phyloP scores from a whole-genome alignment of 2,329 filamentous ascomycete species.

The Chaetothyriales sp. region DNA sequence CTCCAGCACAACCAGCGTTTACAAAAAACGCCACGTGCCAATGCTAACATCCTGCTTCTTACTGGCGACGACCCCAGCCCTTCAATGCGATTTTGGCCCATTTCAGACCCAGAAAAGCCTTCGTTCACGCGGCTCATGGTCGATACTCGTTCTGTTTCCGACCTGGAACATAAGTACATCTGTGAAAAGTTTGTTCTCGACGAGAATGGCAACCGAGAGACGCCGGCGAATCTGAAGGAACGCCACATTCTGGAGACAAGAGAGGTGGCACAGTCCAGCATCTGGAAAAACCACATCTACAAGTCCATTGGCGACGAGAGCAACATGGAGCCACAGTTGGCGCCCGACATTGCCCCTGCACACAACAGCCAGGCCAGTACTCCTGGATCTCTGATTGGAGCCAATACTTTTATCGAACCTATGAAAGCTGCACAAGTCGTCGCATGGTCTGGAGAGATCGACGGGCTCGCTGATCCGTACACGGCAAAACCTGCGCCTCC shows the following conservation, averaged over 20 bases:
- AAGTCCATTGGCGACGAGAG: constrained; percentile 21
- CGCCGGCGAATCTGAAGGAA: not conserved
- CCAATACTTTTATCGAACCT: not conserved
- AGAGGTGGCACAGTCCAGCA: constrained; percentile 17
- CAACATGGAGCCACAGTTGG: constrained; percentile 9
- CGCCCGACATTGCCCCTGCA: not conserved
- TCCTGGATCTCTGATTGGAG: not conserved
- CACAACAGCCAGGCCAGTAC: not conserved
- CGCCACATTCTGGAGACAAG: not conserved
- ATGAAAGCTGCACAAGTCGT: constrained; percentile 4
- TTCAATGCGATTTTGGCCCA: not conserved
- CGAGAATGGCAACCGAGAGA: not conserved
- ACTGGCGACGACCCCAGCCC: not conserved
- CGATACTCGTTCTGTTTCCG: not conserved
- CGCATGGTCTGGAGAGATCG: constrained; percentile 13
- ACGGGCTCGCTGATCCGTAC: constrained; percentile 11
- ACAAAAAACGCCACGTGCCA: not conserved
- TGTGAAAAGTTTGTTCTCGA: constrained; percentile 1
- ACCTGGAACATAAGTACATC: constrained; percentile 1
- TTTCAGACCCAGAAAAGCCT: not conserved
- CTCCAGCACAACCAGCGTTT: not conserved
- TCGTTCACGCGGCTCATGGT: constrained; percentile 1
- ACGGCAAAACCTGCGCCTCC: constrained; percentile 9
- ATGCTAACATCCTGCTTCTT: not conserved
- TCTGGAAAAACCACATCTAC: constrained; percentile 24